These are phyloP conservation scores for Chaetomidium leptoderma DNA, from an alignment of 495 filamentous ascomycete genomes.

Conservation along the genomic window DNA sequence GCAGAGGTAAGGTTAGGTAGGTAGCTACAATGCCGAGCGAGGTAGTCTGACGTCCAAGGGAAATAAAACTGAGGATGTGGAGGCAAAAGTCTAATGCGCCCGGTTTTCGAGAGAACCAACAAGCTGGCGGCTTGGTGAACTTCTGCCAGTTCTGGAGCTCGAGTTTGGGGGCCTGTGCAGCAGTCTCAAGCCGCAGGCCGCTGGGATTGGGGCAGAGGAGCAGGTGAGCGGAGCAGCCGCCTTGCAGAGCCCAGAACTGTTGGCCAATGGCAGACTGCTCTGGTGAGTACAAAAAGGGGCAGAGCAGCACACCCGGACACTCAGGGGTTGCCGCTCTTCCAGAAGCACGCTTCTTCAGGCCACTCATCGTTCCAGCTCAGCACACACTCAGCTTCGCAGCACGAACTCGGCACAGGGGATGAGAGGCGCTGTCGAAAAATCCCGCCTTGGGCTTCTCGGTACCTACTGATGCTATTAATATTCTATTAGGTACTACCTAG, in stretches of 20 bases:
- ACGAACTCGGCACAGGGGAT: neutral
- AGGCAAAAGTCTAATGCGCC: neutral
- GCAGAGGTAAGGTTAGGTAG: too few relatives aligned
- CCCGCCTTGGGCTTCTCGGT: neutral
- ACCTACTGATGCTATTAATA: too few relatives aligned
- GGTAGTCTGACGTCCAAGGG: neutral
- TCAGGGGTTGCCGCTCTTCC: constrained; percentile 11
- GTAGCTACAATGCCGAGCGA: too few relatives aligned
- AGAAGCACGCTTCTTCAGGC: neutral
- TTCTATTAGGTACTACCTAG: too few relatives aligned
- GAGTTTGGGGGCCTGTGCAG: neutral
- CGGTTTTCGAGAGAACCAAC: neutral
- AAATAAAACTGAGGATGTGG: neutral
- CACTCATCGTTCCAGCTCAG: neutral
- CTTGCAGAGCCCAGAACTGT: neutral
- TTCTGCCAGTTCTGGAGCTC: neutral
- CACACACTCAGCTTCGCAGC: constrained; percentile 7
- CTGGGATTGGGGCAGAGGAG: neutral
- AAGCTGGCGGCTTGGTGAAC: neutral
- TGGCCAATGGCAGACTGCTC: neutral
- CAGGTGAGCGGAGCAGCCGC: constrained; percentile 7
- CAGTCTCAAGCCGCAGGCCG: neutral
- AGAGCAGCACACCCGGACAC: neutral
- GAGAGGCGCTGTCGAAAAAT: neutral
- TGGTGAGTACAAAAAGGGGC: constrained; percentile 2